phyloP scores from a whole-genome alignment of 2,329 filamentous ascomycete species.

The Sporothrix curviconia region DNA sequence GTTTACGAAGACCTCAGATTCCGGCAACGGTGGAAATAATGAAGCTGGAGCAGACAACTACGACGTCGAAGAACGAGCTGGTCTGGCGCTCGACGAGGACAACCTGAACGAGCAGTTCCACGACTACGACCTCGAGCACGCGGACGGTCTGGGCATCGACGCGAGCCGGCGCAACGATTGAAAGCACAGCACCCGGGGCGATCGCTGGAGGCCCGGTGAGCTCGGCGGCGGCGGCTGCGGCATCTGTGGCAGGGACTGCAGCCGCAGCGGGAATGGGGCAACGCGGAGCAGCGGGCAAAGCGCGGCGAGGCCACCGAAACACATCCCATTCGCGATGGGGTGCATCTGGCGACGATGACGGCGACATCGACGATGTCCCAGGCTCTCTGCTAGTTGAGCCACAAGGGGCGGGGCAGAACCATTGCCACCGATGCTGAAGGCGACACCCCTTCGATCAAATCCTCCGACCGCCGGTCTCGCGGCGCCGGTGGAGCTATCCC shows the following conservation, averaged over 20 bases:
- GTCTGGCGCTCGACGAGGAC: slow-evolving; percentile 44
- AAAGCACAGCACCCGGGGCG: not conserved
- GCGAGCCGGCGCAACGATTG: slow-evolving; percentile 41
- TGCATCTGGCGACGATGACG: slow-evolving; percentile 39
- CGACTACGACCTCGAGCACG: slow-evolving; percentile 42
- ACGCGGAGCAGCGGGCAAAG: not conserved
- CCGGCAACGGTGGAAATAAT: slow-evolving; percentile 23
- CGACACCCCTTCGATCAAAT: slow-evolving; percentile 19
- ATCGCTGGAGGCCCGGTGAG: not conserved
- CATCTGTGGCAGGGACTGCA: not conserved
- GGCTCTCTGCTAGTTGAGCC: slow-evolving; percentile 56
- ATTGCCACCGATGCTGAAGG: slow-evolving; percentile 21
- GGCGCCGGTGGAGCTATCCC: slow-evolving; percentile 27
- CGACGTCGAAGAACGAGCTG: slow-evolving; percentile 38
- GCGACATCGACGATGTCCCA: slow-evolving; percentile 57
- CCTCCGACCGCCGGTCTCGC: not conserved
- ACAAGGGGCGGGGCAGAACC: slow-evolving; percentile 12
- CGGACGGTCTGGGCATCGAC: slow-evolving; percentile 35
- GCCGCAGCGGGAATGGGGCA: not conserved
- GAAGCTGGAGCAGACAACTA: slow-evolving; percentile 22
- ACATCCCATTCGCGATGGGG: slow-evolving; percentile 17
- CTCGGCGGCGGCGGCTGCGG: not conserved
- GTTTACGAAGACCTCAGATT: slow-evolving; percentile 46
- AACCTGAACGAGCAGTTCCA: slow-evolving; percentile 47
- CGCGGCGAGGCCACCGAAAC: not conserved